Evolutionary conservation across 1,284 basidiomycete species (phyloP), one percentile per base, ranked within the genome.

Genomic region (Heterobasidion annosum): DNA sequence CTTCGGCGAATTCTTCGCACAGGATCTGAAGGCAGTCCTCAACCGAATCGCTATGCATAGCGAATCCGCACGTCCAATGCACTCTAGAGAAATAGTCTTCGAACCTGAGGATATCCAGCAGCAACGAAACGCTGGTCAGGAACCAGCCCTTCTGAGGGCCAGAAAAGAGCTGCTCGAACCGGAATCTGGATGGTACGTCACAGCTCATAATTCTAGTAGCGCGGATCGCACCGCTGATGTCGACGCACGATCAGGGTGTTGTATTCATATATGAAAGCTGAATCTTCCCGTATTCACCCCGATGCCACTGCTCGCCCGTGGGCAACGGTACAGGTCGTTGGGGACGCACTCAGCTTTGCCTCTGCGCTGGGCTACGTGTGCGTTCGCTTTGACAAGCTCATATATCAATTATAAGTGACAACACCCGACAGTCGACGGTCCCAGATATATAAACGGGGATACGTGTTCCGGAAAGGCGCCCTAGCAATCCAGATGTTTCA

Each of bases 231-330:
- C 25, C 25, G 25, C 25, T 25, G 25, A 25, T 25, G 5, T 25
- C 25, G 25, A 25, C 25, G 25, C 5, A 4, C 25, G 25, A 3
- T 25, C 61, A 89, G 87, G 87, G 72, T 81, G 6, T 67, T 91
- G 18, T 88, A 83, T 64, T 87, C 86, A 15, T 88, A 86, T 65
- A 70, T 89, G 52, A 89, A 88, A 64, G 85, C 88, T 48, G 88
- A 91, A 66, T 83, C 83, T 44, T 79, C 80, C 13, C 78, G 88
- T 40, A 81, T 84, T 15, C 84, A 91, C 61, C 86, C 88, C 16
- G 87, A 90, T 64, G 86, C 88, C 2, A 91, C 88, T 2, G 88
- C 91, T 50, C 76, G 88, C 52, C 87, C 88, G 10, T 90, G 88
- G 83, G 84, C 87, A 12, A 84, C 79, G 40, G 83, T 82, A 57